These are phyloP conservation scores for Fusarium austroafricanum DNA, from an alignment of 2,329 filamentous ascomycete genomes.

Conservation along the genomic window DNA sequence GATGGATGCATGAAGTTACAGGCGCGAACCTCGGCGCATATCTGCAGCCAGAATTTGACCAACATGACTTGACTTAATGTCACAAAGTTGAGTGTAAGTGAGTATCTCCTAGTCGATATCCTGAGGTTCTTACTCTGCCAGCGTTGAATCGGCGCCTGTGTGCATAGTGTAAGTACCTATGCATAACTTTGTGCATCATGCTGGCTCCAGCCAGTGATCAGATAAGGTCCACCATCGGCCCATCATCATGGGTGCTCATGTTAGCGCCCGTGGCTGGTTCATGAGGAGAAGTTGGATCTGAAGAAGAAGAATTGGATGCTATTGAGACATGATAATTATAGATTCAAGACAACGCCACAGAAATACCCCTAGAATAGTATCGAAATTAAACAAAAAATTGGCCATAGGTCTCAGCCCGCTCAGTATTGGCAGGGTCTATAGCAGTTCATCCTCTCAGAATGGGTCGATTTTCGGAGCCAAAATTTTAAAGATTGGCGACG, in stretches of 20 bases:
- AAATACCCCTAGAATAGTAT: neutral
- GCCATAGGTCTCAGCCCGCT: neutral
- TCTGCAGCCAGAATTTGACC: neutral
- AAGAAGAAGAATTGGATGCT: neutral
- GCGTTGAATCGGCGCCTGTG: conserved; percentile 11
- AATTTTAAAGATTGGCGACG: conserved; percentile 43
- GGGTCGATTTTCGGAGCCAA: conserved; percentile 46
- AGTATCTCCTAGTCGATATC: neutral
- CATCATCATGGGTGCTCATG: conserved; percentile 34
- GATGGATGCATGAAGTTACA: neutral
- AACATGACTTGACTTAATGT: neutral
- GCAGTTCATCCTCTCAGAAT: conserved; percentile 27
- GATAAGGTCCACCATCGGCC: conserved; percentile 31
- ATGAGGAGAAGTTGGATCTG: conserved; percentile 7
- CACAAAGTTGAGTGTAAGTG: neutral
- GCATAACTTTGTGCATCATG: conserved; percentile 19
- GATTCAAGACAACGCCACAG: neutral
- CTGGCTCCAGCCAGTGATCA: conserved; percentile 9
- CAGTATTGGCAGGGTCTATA: conserved; percentile 13
- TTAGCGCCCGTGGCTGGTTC: conserved; percentile 23
- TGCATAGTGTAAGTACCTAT: conserved; percentile 1
- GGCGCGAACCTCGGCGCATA: neutral
- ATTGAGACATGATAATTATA: neutral
- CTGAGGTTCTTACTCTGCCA: neutral
- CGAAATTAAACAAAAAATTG: neutral